phyloP scores from a whole-genome alignment of 139 green algal genomes.

The Tetraselmis chui region DNA sequence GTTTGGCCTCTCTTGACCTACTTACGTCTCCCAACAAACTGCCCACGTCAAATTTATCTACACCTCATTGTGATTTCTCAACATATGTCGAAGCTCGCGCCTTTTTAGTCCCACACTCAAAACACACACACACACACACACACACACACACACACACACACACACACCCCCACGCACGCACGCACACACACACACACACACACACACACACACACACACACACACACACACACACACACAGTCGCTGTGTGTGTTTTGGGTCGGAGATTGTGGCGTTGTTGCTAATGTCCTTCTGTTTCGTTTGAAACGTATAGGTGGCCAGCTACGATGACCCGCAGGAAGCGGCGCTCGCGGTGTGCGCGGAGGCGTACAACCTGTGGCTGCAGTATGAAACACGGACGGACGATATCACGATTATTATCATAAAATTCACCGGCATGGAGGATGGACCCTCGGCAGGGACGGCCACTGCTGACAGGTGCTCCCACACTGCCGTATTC shows the following conservation, averaged over 20 bases:
- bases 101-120: too few species aligned
- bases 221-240: neutral
- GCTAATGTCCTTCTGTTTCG: neutral
- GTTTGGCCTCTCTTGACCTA: too few species aligned
- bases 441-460: constrained; percentile 23
- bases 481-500: neutral
- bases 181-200: too few species aligned
- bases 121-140: too few species aligned
- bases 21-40: too few species aligned
- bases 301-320: constrained; percentile 35
- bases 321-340: constrained; percentile 61
- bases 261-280: neutral
- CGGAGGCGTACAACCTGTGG: constrained; percentile 81
- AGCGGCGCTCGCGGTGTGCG: constrained; percentile 63
- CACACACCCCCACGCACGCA: too few species aligned
- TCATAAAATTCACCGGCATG: constrained; percentile 59
- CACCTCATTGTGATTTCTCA: too few species aligned
- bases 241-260: neutral
- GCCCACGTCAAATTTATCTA: too few species aligned
- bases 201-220: too few species aligned
- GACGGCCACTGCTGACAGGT: neutral
- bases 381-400: constrained; percentile 83
- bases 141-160: too few species aligned
- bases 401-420: constrained; percentile 90
- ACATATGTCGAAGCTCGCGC: too few species aligned